Evolutionary conservation across 2,329 filamentous ascomycete genomes (phyloP).

Genomic region (Aspergillaceae sp.): DNA sequence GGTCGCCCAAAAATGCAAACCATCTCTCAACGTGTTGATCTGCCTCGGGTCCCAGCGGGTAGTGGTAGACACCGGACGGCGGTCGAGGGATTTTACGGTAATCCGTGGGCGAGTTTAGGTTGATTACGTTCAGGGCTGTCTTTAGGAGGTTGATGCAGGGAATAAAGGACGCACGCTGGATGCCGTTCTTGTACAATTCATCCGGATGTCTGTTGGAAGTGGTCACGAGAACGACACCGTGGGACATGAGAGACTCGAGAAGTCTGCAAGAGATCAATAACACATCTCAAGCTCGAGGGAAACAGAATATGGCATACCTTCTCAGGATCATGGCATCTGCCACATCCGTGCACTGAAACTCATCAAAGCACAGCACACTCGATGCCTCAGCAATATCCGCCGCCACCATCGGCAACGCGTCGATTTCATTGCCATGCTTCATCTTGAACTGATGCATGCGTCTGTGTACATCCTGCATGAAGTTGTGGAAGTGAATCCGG

Average conservation of each 20-base stretch:
- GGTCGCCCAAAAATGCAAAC: conserved; percentile 90
- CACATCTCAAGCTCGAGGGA: conserved; percentile 1
- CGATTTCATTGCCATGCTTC: conserved; percentile 77
- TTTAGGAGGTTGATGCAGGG: conserved; percentile 92
- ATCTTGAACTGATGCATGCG: conserved; percentile 85
- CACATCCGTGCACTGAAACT: conserved; percentile 97
- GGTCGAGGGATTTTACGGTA: conserved; percentile 95
- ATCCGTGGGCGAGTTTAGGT: conserved; percentile 89
- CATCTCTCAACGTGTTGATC: conserved; percentile 79
- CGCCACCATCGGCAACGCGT: conserved; percentile 83
- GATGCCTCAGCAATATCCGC: conserved; percentile 83
- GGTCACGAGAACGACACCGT: conserved; percentile 92
- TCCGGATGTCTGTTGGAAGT: conserved; percentile 95
- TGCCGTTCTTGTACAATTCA: conserved; percentile 95
- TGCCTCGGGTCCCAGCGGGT: conserved; percentile 71
- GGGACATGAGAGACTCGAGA: conserved; percentile 84
- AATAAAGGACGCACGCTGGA: conserved; percentile 90
- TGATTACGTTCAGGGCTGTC: conserved; percentile 73
- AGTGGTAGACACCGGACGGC: conserved; percentile 87
- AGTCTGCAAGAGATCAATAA: conserved; percentile 44
- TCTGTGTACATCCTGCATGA: conserved; percentile 97
- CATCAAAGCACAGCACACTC: conserved; percentile 91
- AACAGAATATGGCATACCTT: conserved; percentile 39
- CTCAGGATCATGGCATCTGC: conserved; percentile 97
- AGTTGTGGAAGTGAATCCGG: conserved; percentile 96